phyloP scores from a whole-genome alignment of 2,329 filamentous ascomycete genomes.

The Allantophomopsis lycopodina region DNA sequence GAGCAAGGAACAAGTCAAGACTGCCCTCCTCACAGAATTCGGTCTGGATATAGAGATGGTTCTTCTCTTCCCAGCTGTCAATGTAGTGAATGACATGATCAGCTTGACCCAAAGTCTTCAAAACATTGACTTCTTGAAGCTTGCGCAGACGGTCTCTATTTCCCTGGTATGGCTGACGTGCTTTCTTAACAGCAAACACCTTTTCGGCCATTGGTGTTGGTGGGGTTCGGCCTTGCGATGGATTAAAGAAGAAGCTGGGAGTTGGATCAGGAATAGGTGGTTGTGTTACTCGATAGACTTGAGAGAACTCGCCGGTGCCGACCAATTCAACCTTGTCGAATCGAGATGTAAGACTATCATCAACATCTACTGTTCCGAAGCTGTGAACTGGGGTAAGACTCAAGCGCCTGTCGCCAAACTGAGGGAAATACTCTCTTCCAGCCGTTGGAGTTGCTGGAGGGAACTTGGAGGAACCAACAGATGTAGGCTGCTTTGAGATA shows the following conservation, averaged over 20 bases:
- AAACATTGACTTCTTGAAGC: conserved; percentile 68
- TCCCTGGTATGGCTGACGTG: conserved; percentile 66
- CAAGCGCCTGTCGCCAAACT: conserved; percentile 43
- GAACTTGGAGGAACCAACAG: conserved; percentile 29
- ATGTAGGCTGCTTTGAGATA: conserved; percentile 3
- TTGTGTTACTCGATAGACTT: conserved; percentile 69
- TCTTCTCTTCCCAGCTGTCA: conserved; percentile 77
- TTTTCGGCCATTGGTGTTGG: conserved; percentile 38
- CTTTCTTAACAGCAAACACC: conserved; percentile 90
- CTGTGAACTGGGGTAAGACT: conserved; percentile 57
- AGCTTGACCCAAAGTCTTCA: conserved; percentile 63
- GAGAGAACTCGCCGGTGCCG: conserved; percentile 85
- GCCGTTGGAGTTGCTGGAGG: conserved; percentile 74
- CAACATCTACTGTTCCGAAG: conserved; percentile 58
- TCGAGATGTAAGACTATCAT: conserved; percentile 56
- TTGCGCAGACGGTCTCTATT: conserved; percentile 69
- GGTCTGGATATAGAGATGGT: conserved; percentile 89
- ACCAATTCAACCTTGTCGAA: conserved; percentile 73
- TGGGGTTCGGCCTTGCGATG: conserved; percentile 31
- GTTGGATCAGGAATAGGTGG: conserved; percentile 21
- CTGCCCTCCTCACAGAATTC: conserved; percentile 95
- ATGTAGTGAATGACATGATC: conserved; percentile 79
- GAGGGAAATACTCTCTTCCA: conserved; percentile 36
- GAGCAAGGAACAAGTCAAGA: conserved; percentile 71
- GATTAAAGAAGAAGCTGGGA: conserved; percentile 24